phyloP scores from a whole-genome alignment of 306 rosid genomes.

The Hippophae rhamnoides region DNA sequence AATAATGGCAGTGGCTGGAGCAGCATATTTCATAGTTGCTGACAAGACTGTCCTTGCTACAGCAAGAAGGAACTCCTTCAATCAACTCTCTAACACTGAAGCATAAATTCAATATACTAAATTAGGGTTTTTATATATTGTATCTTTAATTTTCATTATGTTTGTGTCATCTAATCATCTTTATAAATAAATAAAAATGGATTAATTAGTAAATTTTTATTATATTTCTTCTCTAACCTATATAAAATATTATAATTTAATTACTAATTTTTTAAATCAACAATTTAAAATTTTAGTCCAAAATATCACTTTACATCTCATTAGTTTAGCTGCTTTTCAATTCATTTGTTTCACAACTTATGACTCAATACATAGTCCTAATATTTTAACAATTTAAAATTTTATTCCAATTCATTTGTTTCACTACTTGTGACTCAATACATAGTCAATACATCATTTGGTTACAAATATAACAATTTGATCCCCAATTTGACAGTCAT shows the following conservation, averaged over 20 bases:
- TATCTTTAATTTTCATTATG: neutral
- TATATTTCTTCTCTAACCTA: too few relatives aligned
- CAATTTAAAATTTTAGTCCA: too few relatives aligned
- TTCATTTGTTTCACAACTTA: too few relatives aligned
- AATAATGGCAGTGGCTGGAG: constrained; percentile 73
- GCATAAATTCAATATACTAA: constrained; percentile 19
- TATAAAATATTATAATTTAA: too few relatives aligned
- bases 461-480: too few relatives aligned
- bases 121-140: neutral
- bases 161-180: constrained; percentile 15
- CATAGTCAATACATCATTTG: too few relatives aligned
- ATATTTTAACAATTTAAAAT: too few relatives aligned
- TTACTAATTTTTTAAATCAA: too few relatives aligned
- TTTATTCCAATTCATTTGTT: too few relatives aligned
- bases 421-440: too few relatives aligned
- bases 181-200: constrained; percentile 19
- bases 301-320: neutral
- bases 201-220: neutral
- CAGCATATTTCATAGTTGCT: constrained; percentile 96
- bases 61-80: constrained; percentile 89
- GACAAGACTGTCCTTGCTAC: constrained; percentile 93
- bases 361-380: too few relatives aligned
- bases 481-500: too few relatives aligned
- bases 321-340: neutral
- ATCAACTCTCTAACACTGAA: constrained; percentile 29